These are phyloP conservation scores for Galerina sulciceps DNA, from an alignment of 768 basidiomycete genomes.

Conservation along the genomic window DNA sequence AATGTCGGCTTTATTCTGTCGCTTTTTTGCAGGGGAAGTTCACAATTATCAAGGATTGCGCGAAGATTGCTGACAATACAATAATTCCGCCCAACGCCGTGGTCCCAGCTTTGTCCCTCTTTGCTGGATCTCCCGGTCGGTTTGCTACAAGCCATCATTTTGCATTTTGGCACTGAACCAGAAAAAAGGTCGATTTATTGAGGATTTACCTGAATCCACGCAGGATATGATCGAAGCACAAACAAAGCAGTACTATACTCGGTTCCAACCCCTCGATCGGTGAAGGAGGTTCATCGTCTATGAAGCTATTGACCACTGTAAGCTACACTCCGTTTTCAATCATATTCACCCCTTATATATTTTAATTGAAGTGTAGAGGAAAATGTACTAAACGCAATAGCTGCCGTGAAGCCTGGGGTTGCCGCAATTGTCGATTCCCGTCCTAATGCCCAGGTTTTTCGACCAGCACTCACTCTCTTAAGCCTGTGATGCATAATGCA, in stretches of 20 bases:
- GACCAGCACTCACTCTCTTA: too few species aligned
- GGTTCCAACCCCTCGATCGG: slow-evolving; percentile 62
- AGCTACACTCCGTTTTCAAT: too few species aligned
- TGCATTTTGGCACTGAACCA: neutral
- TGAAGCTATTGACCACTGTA: too few species aligned
- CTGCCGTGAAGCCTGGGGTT: too few species aligned
- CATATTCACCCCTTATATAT: too few species aligned
- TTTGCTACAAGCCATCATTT: neutral
- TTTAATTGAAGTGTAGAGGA: too few species aligned
- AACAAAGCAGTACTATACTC: slow-evolving; percentile 85
- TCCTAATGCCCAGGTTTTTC: too few species aligned
- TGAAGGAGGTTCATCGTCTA: neutral
- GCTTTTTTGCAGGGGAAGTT: slow-evolving; percentile 79
- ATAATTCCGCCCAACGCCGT: slow-evolving; percentile 92
- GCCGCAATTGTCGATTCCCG: too few species aligned
- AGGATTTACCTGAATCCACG: slow-evolving; percentile 91
- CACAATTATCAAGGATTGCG: slow-evolving; percentile 95
- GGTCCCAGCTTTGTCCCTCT: slow-evolving; percentile 84
- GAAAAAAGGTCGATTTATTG: slow-evolving; percentile 70
- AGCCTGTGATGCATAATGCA: too few species aligned
- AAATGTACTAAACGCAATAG: too few species aligned
- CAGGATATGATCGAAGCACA: slow-evolving; percentile 88
- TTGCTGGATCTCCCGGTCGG: slow-evolving; percentile 88
- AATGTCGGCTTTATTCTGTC: neutral
- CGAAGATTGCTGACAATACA: slow-evolving; percentile 86